Conservation (phyloP, 2,329 filamentous ascomycete genomes). For the Pestalotiopsis sp. region DNA sequence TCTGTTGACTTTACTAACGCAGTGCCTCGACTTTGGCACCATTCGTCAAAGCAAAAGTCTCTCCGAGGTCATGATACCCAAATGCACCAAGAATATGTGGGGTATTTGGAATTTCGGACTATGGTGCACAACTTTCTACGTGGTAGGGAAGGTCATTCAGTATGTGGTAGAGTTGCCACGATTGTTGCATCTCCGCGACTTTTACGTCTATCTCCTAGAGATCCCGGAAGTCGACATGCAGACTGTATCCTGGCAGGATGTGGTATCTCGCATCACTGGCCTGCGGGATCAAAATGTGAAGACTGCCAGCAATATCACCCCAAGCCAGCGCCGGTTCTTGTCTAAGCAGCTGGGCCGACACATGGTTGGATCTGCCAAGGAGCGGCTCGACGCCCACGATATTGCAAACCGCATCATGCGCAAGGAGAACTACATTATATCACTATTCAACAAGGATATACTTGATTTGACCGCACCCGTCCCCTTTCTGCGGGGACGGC, state of each 20-base stretch:
- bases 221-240: slow-evolving; percentile 87
- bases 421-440: slow-evolving; percentile 95
- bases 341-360: slow-evolving; percentile 59
- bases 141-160: slow-evolving; percentile 78
- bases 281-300: slow-evolving; percentile 85
- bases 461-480: slow-evolving; percentile 84
- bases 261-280: slow-evolving; percentile 83
- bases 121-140: slow-evolving; percentile 86
- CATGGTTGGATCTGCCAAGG: slow-evolving; percentile 85
- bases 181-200: slow-evolving; percentile 79
- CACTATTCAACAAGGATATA: slow-evolving; percentile 95
- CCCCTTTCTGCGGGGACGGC: slow-evolving; percentile 77
- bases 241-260: slow-evolving; percentile 90
- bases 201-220: slow-evolving; percentile 80
- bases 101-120: slow-evolving; percentile 76
- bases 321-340: slow-evolving; percentile 51
- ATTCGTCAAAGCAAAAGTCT: slow-evolving; percentile 67
- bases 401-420: slow-evolving; percentile 98
- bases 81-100: slow-evolving; percentile 78
- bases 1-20: slow-evolving; percentile 81
- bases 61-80: slow-evolving; percentile 62
- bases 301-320: slow-evolving; percentile 64
- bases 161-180: slow-evolving; percentile 75
- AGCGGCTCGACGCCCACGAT: slow-evolving; percentile 92
- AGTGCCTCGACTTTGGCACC: slow-evolving; percentile 81